Evolutionary conservation across 345 rosid genomes (phyloP), one percentile per base, ranked within the genome.

Genomic region (Tarenaya hassleriana): DNA sequence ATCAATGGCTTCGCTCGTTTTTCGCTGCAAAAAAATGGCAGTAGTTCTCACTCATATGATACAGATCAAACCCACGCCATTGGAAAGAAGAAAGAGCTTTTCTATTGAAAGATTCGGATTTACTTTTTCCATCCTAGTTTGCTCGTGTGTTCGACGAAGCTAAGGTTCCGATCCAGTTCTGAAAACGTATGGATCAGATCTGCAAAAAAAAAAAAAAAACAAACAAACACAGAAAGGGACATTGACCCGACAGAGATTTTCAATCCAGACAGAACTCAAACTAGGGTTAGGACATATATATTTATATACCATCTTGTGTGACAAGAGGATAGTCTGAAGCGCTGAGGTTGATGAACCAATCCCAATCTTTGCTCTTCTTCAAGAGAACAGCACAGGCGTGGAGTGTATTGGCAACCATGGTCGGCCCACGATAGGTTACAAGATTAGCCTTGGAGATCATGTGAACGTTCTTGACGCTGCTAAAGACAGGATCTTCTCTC

Each of bases 1-100:
- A 94, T 86, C 84, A 94, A 70, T 13, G 99, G 99, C 94, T 75
- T 85, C 33, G 95, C 99, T 19, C 97, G 80, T 55, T 86, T 86
- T 0, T 88, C 94, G 73, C 97, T 94, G 76, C 55, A 37, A 39
- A 60, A 34, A 43, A 12, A 24, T 34, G 0, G 10, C 5, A 1
- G 41, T 34, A 10, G 33, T n/a, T 17, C 55, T 58, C 40, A 47
- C 19, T 43, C 37, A 10, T 34, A 31, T 18, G n/a, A 20, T 3
- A 57, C 45, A 29, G 13, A 27, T 43, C 37, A 50, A 32, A 31
- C 32, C n/a, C 18, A 21, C 35, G 38, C 14, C 55, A 10, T 42
- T n/a, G n/a, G n/a, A n/a, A 50, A 48, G 65, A 42, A 42, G 1
- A n/a, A 35, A 7, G 38, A 38, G 39, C 13, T 4, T 4, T 7